Evolutionary conservation across 164 flowering plant species (phyloP), one percentile per base, ranked within the genome.

Genomic region (Nymphaea thermarum): DNA sequence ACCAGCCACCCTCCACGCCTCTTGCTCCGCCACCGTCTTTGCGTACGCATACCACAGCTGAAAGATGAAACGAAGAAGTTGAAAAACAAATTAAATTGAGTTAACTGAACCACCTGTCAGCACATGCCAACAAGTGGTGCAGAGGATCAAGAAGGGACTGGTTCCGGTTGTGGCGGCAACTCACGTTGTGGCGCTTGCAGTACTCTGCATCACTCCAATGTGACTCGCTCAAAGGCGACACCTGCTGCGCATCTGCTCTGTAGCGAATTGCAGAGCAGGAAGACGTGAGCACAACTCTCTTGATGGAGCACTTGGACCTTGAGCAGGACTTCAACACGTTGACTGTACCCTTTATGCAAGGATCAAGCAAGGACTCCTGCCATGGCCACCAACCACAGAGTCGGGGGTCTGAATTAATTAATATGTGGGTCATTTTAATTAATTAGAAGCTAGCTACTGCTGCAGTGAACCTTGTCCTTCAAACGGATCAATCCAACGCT

Each of bases 151-250:
- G 36, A 25, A 25, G 36, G 36, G 36, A 25, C 36, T 25, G 36
- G 36, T 25, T 25, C 36, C 0, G 36, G 36, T 25, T 25, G 1
- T 51, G 14, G 57, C 8, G n/a, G 3, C 25, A 57, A 2, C 62
- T 69, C 87, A 91, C 99, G 62, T 88, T 85, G 83, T 88, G 16
- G 43, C 62, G 77, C 76, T 84, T 83, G 83, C 99, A 91, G 76
- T 90, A 94, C 7, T 90, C 93, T 0, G 79, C 77, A 74, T 94
- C 96, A 45, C 88, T 89, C 98, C 98, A 94, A 64, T 90, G 98
- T 3, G 96, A 84, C 70, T 94, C 97, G 59, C 85, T 87, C 17
- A 91, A 89, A 66, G 91, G 86, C 66, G 89, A 88, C 59, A 80
- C 73, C 69, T 83, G 75, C 53, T 78, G 80, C 42, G 55, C 88